Evolutionary conservation across 495 filamentous ascomycete species (phyloP).

Genomic region (Penicillium arizonense): DNA sequence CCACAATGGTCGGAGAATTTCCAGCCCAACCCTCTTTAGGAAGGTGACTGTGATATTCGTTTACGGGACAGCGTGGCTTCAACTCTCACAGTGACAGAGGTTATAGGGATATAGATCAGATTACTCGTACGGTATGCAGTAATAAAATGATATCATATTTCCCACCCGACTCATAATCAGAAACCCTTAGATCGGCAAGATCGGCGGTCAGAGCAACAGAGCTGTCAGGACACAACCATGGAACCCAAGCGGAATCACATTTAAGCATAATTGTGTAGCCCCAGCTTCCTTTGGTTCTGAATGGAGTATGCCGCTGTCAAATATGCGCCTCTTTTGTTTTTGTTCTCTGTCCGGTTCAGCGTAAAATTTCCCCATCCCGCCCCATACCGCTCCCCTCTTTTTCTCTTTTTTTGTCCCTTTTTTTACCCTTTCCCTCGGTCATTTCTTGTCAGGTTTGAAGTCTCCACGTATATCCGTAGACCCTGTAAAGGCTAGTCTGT

Average conservation of each 20-base stretch:
- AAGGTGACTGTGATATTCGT: background rate
- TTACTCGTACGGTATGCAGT: background rate
- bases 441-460: too few species aligned
- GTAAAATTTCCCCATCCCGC: conserved; percentile 1
- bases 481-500: too few species aligned
- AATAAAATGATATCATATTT: background rate
- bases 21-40: background rate
- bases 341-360: background rate
- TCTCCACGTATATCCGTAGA: too few species aligned
- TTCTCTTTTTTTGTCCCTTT: background rate
- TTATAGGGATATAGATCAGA: background rate
- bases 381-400: background rate
- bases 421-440: background rate
- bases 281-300: conserved; percentile 9
- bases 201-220: conserved; percentile 2
- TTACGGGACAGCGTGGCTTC: background rate
- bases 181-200: conserved; percentile 8
- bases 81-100: background rate
- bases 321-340: background rate
- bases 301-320: conserved; percentile 23
- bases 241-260: conserved; percentile 9
- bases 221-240: conserved; percentile 15
- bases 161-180: background rate
- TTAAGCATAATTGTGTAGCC: conserved; percentile 13
- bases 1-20: background rate